Evolutionary conservation across 2,329 filamentous ascomycete genomes (phyloP).

Genomic region (Nemania sp.): DNA sequence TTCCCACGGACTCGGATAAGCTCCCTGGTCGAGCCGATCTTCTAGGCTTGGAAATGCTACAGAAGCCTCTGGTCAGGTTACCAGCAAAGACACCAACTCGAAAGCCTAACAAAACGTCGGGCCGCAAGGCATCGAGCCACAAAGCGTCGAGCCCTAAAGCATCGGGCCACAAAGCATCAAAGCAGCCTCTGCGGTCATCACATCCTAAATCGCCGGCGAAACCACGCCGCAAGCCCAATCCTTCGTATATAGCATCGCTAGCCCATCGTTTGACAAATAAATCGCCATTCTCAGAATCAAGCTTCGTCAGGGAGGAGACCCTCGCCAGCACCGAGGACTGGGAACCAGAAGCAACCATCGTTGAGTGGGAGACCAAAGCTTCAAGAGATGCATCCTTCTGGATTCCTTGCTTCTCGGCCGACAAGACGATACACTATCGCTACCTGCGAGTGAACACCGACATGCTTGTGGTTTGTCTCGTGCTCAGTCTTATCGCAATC

Average conservation of each 20-base stretch:
- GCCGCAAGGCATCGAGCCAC: slow-evolving; percentile 13
- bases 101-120: background rate
- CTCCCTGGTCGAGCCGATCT: slow-evolving; percentile 7
- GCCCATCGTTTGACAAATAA: slow-evolving; percentile 27
- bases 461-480: slow-evolving; percentile 32
- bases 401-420: slow-evolving; percentile 32
- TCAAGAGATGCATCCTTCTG: slow-evolving; percentile 33
- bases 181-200: slow-evolving; percentile 6
- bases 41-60: background rate
- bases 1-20: slow-evolving; percentile 10
- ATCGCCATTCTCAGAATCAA: slow-evolving; percentile 34
- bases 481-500: slow-evolving; percentile 26
- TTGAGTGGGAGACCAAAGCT: slow-evolving; percentile 37
- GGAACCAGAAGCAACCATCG: slow-evolving; percentile 33
- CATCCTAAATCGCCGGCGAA: background rate
- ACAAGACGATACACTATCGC: slow-evolving; percentile 32
- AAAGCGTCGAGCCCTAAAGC: too few species aligned
- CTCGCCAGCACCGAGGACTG: slow-evolving; percentile 29
- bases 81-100: slow-evolving; percentile 3
- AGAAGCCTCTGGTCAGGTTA: slow-evolving; percentile 9
- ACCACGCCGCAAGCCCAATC: slow-evolving; percentile 3
- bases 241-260: slow-evolving; percentile 29
- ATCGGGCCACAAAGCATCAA: slow-evolving; percentile 7
- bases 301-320: slow-evolving; percentile 37
- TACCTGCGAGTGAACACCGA: slow-evolving; percentile 35